Conservation (phyloP, 768 basidiomycete genomes). For the Panaeolus papilionaceus region DNA sequence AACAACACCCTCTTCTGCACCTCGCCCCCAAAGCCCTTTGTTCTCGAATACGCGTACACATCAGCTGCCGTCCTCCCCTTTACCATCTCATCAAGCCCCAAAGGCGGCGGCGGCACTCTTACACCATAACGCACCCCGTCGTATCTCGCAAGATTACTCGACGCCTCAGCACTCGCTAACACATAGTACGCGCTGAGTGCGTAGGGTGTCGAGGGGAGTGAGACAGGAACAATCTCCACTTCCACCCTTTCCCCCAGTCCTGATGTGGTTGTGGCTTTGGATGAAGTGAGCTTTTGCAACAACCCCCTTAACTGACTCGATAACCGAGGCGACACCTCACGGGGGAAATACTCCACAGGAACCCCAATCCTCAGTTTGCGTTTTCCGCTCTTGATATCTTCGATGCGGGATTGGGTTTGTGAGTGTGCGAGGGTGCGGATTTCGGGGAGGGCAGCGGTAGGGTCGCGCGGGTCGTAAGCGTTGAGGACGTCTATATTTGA, state of each 20-base stretch:
- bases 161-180: slow-evolving; percentile 93
- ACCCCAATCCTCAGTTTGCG: slow-evolving; percentile 70
- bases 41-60: slow-evolving; percentile 71
- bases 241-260: too few species aligned
- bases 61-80: slow-evolving; percentile 51
- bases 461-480: slow-evolving; percentile 72
- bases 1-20: slow-evolving; percentile 87
- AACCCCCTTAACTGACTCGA: slow-evolving; percentile 50
- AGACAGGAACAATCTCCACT: slow-evolving; percentile 63
- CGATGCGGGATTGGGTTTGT: slow-evolving; percentile 15
- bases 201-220: slow-evolving; percentile 68
- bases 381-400: neutral
- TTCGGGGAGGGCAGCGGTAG: slow-evolving; percentile 64
- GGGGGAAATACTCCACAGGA: slow-evolving; percentile 88
- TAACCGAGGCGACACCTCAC: slow-evolving; percentile 58
- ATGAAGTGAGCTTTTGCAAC: slow-evolving; percentile 45
- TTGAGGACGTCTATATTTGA: slow-evolving; percentile 48
- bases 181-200: slow-evolving; percentile 96
- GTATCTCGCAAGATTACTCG: slow-evolving; percentile 89
- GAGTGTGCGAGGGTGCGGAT: slow-evolving; percentile 35
- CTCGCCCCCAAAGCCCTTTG: slow-evolving; percentile 80
- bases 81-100: neutral
- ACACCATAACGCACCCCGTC: slow-evolving; percentile 88
- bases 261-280: slow-evolving; percentile 61
- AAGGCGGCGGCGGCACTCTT: slow-evolving; percentile 12